These are phyloP conservation scores for Xylariaceae sp. DNA, from an alignment of 2,329 filamentous ascomycete genomes.

Conservation along the genomic window DNA sequence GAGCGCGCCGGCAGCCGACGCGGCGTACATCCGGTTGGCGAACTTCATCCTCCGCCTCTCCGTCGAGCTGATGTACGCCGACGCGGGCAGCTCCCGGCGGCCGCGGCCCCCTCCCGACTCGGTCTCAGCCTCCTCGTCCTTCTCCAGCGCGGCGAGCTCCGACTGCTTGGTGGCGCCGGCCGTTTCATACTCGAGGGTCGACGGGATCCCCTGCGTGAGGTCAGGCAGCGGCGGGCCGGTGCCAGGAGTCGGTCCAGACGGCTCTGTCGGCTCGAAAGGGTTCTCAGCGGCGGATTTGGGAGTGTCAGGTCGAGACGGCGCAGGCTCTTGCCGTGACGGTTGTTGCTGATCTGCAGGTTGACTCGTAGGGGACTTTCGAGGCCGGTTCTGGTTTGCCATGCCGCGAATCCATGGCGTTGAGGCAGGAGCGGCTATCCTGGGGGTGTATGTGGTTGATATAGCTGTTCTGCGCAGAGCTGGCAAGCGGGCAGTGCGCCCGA, in stretches of 20 bases:
- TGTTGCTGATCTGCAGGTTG: conserved; percentile 3
- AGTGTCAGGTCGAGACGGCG: conserved; percentile 8
- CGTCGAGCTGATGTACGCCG: conserved; percentile 82
- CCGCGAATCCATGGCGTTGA: conserved; percentile 33
- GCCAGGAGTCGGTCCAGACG: conserved; percentile 43
- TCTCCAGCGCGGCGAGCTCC: conserved; percentile 29
- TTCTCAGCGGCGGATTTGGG: conserved; percentile 6
- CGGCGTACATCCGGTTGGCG: conserved; percentile 65
- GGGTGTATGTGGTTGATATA: conserved; percentile 14
- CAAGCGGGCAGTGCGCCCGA: conserved; percentile 29
- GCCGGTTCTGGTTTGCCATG: conserved; percentile 33
- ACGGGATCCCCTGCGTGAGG: conserved; percentile 89
- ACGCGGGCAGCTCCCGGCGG: conserved; percentile 62
- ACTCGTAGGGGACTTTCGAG: conserved; percentile 9
- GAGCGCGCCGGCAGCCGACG: conserved; percentile 48
- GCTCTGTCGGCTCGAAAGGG: conserved; percentile 21
- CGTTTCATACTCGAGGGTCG: conserved; percentile 75
- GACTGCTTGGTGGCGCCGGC: conserved; percentile 33
- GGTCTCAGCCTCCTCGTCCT: conserved; percentile 28
- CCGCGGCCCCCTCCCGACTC: conserved; percentile 41
- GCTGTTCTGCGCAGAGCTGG: conserved; percentile 23
- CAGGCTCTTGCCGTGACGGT: conserved; percentile 3
- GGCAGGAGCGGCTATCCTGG: conserved; percentile 25
- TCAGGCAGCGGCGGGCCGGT: conserved; percentile 65
- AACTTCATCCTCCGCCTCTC: conserved; percentile 73